Base-by-base conservation (phyloP, 768 basidiomycete genomes). In the Kwoniella europaea region DNA sequence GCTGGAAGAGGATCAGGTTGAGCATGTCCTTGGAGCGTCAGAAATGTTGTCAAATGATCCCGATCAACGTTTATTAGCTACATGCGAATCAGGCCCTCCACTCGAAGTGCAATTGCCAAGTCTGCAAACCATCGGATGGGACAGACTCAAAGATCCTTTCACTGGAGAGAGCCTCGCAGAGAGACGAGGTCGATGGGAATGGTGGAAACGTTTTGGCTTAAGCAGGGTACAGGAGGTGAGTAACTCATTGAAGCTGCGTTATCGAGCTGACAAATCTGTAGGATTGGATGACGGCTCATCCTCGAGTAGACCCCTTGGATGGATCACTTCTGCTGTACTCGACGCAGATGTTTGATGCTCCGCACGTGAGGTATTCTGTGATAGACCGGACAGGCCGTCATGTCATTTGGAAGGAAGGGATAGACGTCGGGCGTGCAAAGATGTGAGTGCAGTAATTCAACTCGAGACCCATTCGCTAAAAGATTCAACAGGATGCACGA, bases 241-340 rank as follows among this genome's bases (percentile, higher is more conserved):
- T 62, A 1, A 1, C 9, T 35, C 43, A 29, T 7, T 3, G 24
- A n/a, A 24, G 22, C 15, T 10, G 6, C 20, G 44, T 22, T 42
- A 20, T 42, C 22, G 4, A 15, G 68, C 70, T 72, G 87, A 0
- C 90, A 91, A 75, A 20, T 86, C 82, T 24, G 35, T 86, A 91
- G 42, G 90, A 90, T 80, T 98, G 94, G 91, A 86, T 94, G 71
- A 86, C 91, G 1, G 86, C 84, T n/a, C 95, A 98, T 84, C 95
- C 96, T 9, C 89, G 89, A 71, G 90, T 97, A 61, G 89, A 82
- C 66, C 82, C 82, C 0, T 63, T 82, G 2, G 80, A 81, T 52
- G 82, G 82, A 1, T 77, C 79, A 18, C 62, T 82, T 20, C 64
- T 82, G 4, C 78, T 81, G 69, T 82, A 81, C 63, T 78, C 80